Evolutionary conservation across 2,329 filamentous ascomycete species (phyloP), one percentile per base, ranked within the genome.

Genomic region (Aciculosporium take): DNA sequence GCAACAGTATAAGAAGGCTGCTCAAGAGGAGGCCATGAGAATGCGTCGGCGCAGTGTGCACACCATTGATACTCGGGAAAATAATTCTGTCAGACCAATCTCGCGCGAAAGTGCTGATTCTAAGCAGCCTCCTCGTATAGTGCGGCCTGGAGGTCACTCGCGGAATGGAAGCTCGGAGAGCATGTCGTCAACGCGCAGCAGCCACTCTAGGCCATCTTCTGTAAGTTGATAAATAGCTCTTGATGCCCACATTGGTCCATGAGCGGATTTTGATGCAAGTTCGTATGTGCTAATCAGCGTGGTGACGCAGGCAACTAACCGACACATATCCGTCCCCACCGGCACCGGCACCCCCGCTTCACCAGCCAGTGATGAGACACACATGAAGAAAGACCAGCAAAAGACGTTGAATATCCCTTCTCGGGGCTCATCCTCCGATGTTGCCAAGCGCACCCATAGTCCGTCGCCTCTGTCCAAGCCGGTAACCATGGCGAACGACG

Each of bases 21-120:
- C 64, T n/a, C 61, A 74, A 15, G 85, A 89, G 23, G 71, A 81
- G 28, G 74, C 79, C 8, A 86, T 82, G 61, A 74, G 84, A 55
- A 82, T 87, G 61, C 74, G 87, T 51, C 77, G 87, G 55, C 78
- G 87, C 49, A 95, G 87, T 62, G 74, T 93, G 64, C 84, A 84
- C 49, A 81, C 76, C 15, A 60, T 72, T 45, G 69, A 75, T 20
- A 48, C 48, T 17, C 40, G 48, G 21, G 53, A 59, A 20, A 41
- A 49, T 13, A 39, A 46, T 12, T 49, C 52, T 28, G 36, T 48
- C 24, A 41, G 38, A 18, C 36, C 29, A 15, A 30, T 43, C 15
- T 48, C 51, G 25, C 48, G 50, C 25, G 56, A 56, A 34, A 41
- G 40, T 44, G 32, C 28, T 10, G 41, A 45, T 17, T 13, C 28